Base-by-base conservation (phyloP, 164 flowering plant genomes). In the Stephania japonica region DNA sequence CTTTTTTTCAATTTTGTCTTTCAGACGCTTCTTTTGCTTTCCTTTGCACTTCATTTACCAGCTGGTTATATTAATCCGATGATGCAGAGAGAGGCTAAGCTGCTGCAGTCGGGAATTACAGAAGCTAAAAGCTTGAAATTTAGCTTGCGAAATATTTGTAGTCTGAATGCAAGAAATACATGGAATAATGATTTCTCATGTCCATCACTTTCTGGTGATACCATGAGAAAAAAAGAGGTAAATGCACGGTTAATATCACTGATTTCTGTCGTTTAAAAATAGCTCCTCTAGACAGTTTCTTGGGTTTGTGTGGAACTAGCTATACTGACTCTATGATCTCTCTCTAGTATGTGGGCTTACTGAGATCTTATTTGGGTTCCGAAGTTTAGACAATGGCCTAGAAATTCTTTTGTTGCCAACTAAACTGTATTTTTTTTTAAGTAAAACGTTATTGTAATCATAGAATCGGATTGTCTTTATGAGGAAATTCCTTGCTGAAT, bases 11-110 rank as follows among this genome's bases (percentile, higher is more conserved):
- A 64, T 62, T 64, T 1, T 73, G 72, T 70, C 32, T n/a, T 70
- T 77, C 7, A 23, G 66, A 23, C 26, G 67, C 19, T 43, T 77
- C 10, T 59, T 62, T 38, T 61, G 61, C 27, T 16, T 16, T 27
- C 61, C 61, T 70, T 0, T 56, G 27, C 5, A 65, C 70, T 74
- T 76, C 44, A 56, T 23, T 25, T 56, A 56, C 62, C 62, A 19
- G 62, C 62, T 56, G 19, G n/a, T 56, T 16, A 56, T 13, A 16
- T n/a, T 56, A n/a, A 16, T 56, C 19, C 18, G 6, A 56, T 18
- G 18, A 49, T 82, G 86, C 89, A 94, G 97, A 81, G 82, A 81
- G 84, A 78, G 61, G 72, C 38, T 42, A 81, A 83, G 49, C 44
- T 38, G 62, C 69, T 87, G 79, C 83, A 81, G 25, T 83, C 87